A percentile compares a stretch with the other conserved stretches of the same genome.
These are phyloP conservation scores for Raphanus raphanistrum DNA, from an alignment of 345 rosid species.

Conservation along the genomic window DNA sequence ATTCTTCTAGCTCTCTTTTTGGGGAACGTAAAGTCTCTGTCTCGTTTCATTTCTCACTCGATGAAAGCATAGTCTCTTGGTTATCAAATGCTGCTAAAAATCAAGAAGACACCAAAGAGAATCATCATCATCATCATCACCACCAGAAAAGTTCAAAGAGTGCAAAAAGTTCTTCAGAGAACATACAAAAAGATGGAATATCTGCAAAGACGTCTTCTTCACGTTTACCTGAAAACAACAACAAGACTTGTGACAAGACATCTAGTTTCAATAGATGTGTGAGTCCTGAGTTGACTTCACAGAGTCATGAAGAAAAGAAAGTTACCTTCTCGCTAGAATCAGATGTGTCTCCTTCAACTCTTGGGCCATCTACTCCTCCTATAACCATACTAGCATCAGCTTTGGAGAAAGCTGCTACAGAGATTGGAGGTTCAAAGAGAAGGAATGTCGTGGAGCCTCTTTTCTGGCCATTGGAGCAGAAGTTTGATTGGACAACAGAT, in stretches of 20 bases:
- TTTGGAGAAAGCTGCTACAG: not conserved
- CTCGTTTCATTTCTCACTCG: not conserved
- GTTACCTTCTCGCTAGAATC: not conserved
- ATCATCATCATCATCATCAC: not conserved
- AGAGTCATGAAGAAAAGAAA: conserved; percentile 1
- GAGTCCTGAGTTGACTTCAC: not conserved
- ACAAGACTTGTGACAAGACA: not conserved
- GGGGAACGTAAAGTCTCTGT: not conserved
- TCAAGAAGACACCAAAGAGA: not conserved
- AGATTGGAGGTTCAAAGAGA: not conserved
- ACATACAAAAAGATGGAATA: not conserved
- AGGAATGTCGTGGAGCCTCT: not conserved
- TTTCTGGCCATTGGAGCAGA: not conserved
- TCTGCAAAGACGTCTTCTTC: not conserved
- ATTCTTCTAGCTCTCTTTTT: not conserved
- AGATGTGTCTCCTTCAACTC: not conserved
- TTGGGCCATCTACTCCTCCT: not conserved
- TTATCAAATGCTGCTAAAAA: not conserved
- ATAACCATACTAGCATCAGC: not conserved
- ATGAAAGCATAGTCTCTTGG: not conserved
- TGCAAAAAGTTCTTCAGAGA: not conserved
- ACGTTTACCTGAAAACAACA: not conserved
- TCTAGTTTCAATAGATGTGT: not conserved
- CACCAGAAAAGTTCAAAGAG: not conserved
- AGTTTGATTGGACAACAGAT: conserved; percentile 2